Conservation (phyloP, 2,329 filamentous ascomycete genomes). For the Nothopassalora personata region DNA sequence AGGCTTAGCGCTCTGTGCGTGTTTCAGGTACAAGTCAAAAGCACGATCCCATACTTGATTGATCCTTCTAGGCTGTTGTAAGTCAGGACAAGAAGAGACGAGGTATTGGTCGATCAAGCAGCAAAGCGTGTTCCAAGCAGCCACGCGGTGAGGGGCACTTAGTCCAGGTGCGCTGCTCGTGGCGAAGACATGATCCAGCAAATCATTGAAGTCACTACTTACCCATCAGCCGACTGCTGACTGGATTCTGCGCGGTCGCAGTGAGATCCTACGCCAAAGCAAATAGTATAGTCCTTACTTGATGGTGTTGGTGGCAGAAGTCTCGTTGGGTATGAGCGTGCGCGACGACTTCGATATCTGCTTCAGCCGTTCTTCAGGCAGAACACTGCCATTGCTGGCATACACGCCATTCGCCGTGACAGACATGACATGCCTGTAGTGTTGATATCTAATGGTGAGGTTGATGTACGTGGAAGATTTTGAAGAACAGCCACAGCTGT, state of each 20-base stretch:
- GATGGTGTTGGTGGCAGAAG: constrained; percentile 4
- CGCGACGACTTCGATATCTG: constrained; percentile 18
- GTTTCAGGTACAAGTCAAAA: constrained; percentile 40
- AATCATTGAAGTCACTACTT: constrained; percentile 20
- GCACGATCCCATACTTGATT: constrained; percentile 36
- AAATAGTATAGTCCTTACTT: constrained; percentile 18
- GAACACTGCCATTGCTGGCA: not conserved
- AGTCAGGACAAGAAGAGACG: constrained; percentile 24
- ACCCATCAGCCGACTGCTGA: constrained; percentile 19
- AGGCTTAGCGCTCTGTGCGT: constrained; percentile 40
- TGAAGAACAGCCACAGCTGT: not conserved
- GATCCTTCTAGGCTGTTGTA: constrained; percentile 31
- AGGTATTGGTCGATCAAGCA: constrained; percentile 39
- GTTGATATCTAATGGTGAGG: not conserved
- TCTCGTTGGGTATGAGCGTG: constrained; percentile 9
- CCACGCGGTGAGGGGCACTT: constrained; percentile 38
- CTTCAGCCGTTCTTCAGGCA: constrained; percentile 12
- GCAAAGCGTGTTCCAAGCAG: constrained; percentile 45
- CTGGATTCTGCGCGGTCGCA: not conserved
- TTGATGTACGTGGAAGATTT: not conserved
- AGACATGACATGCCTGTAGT: not conserved
- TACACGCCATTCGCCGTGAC: not conserved
- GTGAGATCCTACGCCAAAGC: not conserved
- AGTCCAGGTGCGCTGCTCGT: constrained; percentile 18
- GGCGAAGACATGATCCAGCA: constrained; percentile 19